Evolutionary conservation across 257 asterid genomes (phyloP).

Genomic region (Agastache rugosa): DNA sequence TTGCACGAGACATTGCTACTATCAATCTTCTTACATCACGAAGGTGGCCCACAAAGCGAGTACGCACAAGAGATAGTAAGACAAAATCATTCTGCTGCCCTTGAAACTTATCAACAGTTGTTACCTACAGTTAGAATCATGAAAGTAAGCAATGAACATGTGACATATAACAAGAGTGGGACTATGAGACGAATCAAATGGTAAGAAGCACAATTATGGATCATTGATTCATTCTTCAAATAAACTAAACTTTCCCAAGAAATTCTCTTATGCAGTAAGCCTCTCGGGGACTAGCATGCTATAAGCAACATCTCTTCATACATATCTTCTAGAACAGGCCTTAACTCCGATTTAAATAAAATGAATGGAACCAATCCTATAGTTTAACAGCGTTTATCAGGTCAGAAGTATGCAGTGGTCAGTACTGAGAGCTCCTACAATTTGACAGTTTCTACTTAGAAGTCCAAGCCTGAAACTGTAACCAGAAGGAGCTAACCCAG

Average conservation of each 20-base stretch:
- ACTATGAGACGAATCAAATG: not conserved
- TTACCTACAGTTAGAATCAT: conserved; percentile 57
- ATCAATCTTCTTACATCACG: conserved; percentile 98
- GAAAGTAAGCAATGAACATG: conserved; percentile 29
- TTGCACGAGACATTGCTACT: conserved; percentile 99
- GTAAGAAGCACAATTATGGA: conserved; percentile 17
- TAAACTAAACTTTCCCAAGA: not conserved
- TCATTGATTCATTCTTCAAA: conserved; percentile 1
- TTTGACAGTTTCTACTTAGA: not conserved
- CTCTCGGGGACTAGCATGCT: not conserved
- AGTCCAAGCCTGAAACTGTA: not conserved
- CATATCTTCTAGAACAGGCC: conserved; percentile 18
- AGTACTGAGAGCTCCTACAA: not conserved
- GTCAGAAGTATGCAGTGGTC: conserved; percentile 5
- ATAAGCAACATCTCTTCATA: conserved; percentile 3
- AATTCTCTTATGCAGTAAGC: not conserved
- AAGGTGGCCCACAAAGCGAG: conserved; percentile 99
- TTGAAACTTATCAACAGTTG: conserved; percentile 98
- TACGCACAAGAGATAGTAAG: conserved; percentile 87
- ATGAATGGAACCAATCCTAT: not conserved
- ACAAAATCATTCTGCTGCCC: conserved; percentile 96
- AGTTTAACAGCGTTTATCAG: not conserved
- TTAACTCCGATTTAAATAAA: not conserved
- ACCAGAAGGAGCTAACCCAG: conserved; percentile 9
- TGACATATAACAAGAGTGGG: conserved; percentile 11